Evolutionary conservation across 495 filamentous ascomycete genomes (phyloP).

Genomic region (Penicillium cataractarum): DNA sequence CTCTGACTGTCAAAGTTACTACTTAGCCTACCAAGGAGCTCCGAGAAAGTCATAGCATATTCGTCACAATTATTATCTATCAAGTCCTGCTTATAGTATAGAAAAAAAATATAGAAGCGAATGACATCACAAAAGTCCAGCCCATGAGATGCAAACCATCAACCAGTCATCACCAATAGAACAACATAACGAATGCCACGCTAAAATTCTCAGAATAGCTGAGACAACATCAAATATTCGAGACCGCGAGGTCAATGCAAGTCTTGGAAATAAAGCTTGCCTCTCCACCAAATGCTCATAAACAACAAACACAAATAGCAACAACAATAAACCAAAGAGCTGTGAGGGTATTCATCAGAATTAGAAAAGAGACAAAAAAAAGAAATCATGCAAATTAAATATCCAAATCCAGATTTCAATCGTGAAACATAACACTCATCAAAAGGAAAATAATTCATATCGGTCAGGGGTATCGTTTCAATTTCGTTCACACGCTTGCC

Average conservation of each 20-base stretch:
- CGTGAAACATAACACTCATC: conserved; percentile 1
- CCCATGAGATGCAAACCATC: conserved; percentile 10
- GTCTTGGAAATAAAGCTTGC: conserved; percentile 18
- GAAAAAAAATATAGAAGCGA: conserved; percentile 2
- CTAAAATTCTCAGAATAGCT: conserved; percentile 4
- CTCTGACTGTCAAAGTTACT: neutral
- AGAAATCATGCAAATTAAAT: conserved; percentile 1
- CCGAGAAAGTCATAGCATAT: too few species aligned
- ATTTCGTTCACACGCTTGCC: conserved; percentile 50
- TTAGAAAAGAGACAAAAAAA: neutral
- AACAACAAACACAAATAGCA: neutral
- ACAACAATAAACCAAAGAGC: neutral
- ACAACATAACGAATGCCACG: neutral
- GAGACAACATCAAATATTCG: neutral
- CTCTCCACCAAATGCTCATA: conserved; percentile 12
- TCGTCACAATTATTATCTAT: neutral
- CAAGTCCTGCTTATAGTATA: conserved; percentile 17
- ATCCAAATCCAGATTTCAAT: conserved; percentile 5
- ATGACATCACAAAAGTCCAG: conserved; percentile 10
- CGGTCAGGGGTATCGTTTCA: conserved; percentile 7
- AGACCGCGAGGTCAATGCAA: conserved; percentile 32
- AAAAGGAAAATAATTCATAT: conserved; percentile 6
- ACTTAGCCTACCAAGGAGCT: neutral
- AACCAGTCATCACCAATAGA: neutral
- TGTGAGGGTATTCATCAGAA: conserved; percentile 22